Evolutionary conservation across 441 rosid species (phyloP).

Genomic region (Erodium texanum): DNA sequence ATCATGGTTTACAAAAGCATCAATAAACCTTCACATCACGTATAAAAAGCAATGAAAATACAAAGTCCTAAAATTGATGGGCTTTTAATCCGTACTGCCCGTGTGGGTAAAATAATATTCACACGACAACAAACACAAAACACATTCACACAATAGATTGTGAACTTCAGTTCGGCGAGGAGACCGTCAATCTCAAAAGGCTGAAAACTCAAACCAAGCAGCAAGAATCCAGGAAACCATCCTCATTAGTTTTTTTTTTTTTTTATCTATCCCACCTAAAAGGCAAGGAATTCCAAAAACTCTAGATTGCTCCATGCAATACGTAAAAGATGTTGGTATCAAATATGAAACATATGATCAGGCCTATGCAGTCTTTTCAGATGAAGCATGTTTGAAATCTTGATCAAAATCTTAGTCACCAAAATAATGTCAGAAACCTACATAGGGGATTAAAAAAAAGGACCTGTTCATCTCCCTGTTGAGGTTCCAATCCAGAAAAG

Average conservation of each 20-base stretch:
- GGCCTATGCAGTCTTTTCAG: slow-evolving; percentile 3
- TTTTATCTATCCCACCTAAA: not conserved
- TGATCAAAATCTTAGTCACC: slow-evolving; percentile 18
- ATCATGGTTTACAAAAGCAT: slow-evolving; percentile 9
- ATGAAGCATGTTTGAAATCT: slow-evolving; percentile 15
- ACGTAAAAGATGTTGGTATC: not conserved
- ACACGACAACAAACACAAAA: not conserved
- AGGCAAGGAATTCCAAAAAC: not conserved
- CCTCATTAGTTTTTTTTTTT: not conserved
- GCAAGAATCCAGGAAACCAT: not conserved
- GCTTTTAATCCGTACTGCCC: not conserved
- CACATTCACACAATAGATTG: not conserved
- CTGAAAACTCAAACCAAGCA: not conserved
- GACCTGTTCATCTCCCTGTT: slow-evolving; percentile 94
- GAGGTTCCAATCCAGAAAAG: slow-evolving; percentile 82
- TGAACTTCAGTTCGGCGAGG: not conserved
- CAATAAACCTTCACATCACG: slow-evolving; percentile 10
- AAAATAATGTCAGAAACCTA: slow-evolving; percentile 24
- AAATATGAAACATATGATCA: not conserved
- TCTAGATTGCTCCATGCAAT: not conserved
- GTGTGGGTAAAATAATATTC: not conserved
- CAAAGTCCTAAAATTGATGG: not conserved
- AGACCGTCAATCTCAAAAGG: not conserved
- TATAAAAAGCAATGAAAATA: not conserved
- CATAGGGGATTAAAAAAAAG: slow-evolving; percentile 28